Conservation (phyloP, 1,139 yeast genomes). For the Magnusiomyces tetraspermus region DNA sequence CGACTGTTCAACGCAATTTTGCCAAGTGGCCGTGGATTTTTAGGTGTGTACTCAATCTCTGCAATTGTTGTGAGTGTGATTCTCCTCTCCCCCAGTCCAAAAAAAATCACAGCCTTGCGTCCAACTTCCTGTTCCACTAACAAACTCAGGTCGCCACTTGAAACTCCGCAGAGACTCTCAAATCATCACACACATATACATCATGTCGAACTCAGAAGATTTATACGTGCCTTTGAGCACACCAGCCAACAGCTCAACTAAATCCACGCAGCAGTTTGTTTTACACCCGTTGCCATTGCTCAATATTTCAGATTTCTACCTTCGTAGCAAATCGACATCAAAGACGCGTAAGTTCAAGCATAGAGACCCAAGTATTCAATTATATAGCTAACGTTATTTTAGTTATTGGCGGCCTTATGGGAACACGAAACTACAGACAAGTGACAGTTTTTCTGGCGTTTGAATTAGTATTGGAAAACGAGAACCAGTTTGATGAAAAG, state of each 20-base stretch:
- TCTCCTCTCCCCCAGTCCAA: too few relatives aligned
- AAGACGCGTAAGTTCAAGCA: slow-evolving; percentile 14
- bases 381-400: not conserved
- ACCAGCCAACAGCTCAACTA: not conserved
- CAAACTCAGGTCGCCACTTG: too few relatives aligned
- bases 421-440: slow-evolving; percentile 25
- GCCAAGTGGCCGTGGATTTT: too few relatives aligned
- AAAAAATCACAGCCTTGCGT: too few relatives aligned
- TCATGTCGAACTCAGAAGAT: not conserved
- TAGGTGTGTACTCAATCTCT: too few relatives aligned
- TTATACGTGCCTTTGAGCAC: not conserved
- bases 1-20: too few relatives aligned
- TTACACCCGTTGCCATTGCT: slow-evolving; percentile 32
- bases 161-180: too few relatives aligned
- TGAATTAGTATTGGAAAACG: slow-evolving; percentile 22
- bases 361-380: too few relatives aligned
- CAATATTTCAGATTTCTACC: slow-evolving; percentile 31
- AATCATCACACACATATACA: not conserved
- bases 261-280: slow-evolving; percentile 18
- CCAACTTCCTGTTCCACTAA: too few relatives aligned
- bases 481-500: slow-evolving; percentile 21
- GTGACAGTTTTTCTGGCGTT: slow-evolving; percentile 29
- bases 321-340: slow-evolving; percentile 23
- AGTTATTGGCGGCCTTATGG: slow-evolving; percentile 32
- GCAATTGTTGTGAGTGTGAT: too few relatives aligned